Base-by-base conservation (phyloP, 78 protist genomes). In the Dictyostelium firmibasis region DNA sequence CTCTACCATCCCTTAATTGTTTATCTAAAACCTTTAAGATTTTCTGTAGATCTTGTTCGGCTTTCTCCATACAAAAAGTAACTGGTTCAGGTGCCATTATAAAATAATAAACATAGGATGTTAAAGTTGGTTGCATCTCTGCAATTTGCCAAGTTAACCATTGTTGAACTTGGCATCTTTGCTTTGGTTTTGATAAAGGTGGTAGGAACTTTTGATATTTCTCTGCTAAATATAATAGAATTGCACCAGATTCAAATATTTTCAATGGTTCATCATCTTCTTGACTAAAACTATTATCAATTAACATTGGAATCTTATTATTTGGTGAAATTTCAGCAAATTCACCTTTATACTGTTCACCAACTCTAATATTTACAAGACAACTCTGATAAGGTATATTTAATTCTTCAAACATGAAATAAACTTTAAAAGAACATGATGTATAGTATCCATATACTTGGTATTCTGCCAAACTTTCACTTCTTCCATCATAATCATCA, bases 61-160 rank as follows among this genome's bases (percentile, higher is more conserved):
- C 97, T 35, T 98, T 93, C 64, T 85, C 25, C 81, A 92, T 96
- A 47, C 92, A 85, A 74, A 93, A 98, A 50, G 27, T 50, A 3
- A 62, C 27, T 47, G 96, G 75, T 36, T 67, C 91, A 2, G 96
- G 91, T 27, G 98, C 98, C 74, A 92, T 97, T 14, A 23, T 29
- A 33, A 31, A 69, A 74, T 96, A 98, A 44, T 98, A 98, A 8
- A 94, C 97, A 53, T 93, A 96, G 1, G 97, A 4, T 29, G 95
- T 69, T 6, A 95, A 44, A 70, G 77, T 79, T 79, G 98, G 96
- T 2, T 96, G 95, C 35, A 85, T 33, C 13, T 87, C 85, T 2
- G 94, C 91, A 77, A 97, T 72, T 88, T 97, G 98, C 98, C 97
- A 29, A 96, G 38, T 20, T n/a, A 97, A 18, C 99, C 99, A 98